These are phyloP conservation scores for Trypanosoma caninum DNA, from an alignment of 208 protist genomes.

Conservation along the genomic window DNA sequence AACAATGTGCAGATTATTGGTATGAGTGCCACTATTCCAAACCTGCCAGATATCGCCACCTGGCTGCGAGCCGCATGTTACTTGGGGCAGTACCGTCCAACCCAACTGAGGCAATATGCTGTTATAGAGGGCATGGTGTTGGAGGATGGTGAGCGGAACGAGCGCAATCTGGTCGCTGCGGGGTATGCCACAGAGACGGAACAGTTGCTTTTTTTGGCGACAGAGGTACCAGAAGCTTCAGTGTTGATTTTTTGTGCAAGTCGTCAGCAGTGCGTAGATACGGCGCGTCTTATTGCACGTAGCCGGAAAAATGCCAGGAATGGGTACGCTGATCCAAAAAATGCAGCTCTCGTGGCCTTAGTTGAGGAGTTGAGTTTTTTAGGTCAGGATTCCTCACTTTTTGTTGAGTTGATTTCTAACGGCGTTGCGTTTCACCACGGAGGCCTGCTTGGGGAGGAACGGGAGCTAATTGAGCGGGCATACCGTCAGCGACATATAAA, in stretches of 20 bases:
- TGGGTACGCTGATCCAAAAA: not conserved
- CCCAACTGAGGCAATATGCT: constrained; percentile 71
- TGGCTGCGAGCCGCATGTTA: constrained; percentile 85
- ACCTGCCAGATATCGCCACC: constrained; percentile 62
- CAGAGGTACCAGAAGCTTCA: constrained; percentile 51
- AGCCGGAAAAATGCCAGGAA: constrained; percentile 19
- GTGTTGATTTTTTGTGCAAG: constrained; percentile 87
- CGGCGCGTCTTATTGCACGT: constrained; percentile 53
- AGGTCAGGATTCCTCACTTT: constrained; percentile 30
- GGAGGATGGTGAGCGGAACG: constrained; percentile 34
- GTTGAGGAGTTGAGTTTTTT: constrained; percentile 42
- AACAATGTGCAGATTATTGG: constrained; percentile 81
- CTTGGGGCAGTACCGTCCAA: constrained; percentile 66
- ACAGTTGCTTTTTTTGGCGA: constrained; percentile 56
- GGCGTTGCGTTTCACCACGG: constrained; percentile 91
- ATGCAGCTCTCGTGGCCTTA: constrained; percentile 25
- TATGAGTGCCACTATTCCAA: constrained; percentile 94
- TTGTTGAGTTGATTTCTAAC: constrained; percentile 50
- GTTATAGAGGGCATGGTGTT: constrained; percentile 61
- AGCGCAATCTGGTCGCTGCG: constrained; percentile 37
- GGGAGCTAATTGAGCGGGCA: constrained; percentile 73
- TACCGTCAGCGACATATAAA: constrained; percentile 65
- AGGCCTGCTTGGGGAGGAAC: constrained; percentile 79
- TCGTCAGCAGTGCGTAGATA: constrained; percentile 71
- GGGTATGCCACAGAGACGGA: constrained; percentile 27